Evolutionary conservation across 108 stramenopile species (phyloP).

Genomic region (Halocafeteria seosinensis): DNA sequence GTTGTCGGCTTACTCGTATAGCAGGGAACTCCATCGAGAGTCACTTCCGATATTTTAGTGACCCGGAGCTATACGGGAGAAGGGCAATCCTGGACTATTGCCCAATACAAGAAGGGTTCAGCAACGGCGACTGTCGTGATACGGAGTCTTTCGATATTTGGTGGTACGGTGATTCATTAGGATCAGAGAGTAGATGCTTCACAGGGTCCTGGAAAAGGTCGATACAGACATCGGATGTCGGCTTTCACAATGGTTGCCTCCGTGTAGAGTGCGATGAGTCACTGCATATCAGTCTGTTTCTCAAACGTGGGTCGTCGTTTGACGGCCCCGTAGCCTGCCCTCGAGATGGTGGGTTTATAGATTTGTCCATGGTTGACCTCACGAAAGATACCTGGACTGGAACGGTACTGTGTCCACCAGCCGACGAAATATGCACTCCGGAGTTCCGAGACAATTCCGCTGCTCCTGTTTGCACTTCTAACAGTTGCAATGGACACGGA

Average conservation of each 20-base stretch:
- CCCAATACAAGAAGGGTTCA: background rate
- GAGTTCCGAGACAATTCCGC: background rate
- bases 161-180: background rate
- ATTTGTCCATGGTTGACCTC: background rate
- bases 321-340: background rate
- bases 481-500: background rate
- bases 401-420: background rate
- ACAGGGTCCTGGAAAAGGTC: no score
- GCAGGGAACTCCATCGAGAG: background rate
- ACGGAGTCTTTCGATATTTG: no score
- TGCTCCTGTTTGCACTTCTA: background rate
- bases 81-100: background rate
- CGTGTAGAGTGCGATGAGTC: background rate
- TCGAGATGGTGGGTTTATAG: background rate
- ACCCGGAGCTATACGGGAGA: background rate
- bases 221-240: background rate
- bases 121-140: background rate
- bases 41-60: conserved; percentile 1
- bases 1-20: background rate
- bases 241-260: background rate
- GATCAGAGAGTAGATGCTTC: background rate
- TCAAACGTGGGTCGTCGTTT: background rate
- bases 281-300: background rate
- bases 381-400: background rate
- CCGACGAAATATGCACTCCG: background rate